Evolutionary conservation across 352 stramenopile species (phyloP), one percentile per base, ranked within the genome.

Genomic region (Phytophthora kernoviae): DNA sequence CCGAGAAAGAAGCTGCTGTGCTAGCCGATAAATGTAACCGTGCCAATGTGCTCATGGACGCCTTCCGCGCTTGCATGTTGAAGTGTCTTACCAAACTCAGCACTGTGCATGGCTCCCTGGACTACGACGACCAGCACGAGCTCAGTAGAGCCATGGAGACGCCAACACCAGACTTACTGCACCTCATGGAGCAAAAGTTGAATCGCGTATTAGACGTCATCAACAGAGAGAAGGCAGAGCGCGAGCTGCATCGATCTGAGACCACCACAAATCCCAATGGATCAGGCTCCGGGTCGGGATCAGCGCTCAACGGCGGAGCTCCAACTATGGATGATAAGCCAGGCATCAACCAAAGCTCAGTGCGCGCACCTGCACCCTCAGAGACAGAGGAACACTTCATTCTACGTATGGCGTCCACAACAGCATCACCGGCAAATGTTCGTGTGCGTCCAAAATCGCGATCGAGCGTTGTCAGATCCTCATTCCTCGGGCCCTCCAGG

Each of bases 301-400:
- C 47, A 0, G 55, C 32, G 26, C 62, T 66, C 18, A 50, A 60
- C 37, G 55, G 56, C 24, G 65, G 61, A 9, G 61, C 51, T n/a
- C 50, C 62, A 24, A 68, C 46, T 20, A 74, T 48, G 15, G 52
- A 70, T 11, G 63, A 73, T 21, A 73, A 68, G 26, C 30, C 67
- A 14, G 43, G 52, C n/a, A 61, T 82, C 43, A 41, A 45, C 34
- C 67, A 81, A 51, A 68, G 53, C 12, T 70, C 70, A 27, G 57
- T 77, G n/a, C 79, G 81, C 2, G 79, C 79, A 10, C 81, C 84
- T 17, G 82, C 79, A 30, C 78, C 75, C 1, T 84, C 70, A 10
- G 84, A 94, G 56, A 90, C 69, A n/a, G 82, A 94, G 45, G 77
- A 92, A 48, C 84, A 92, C 63, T 94, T 92, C 46, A 94, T 94